Percentiles rank a stretch among this genome's conserved stretches.
These are phyloP conservation scores for Hippophae rhamnoides DNA, from an alignment of 306 rosid genomes.

Conservation along the genomic window DNA sequence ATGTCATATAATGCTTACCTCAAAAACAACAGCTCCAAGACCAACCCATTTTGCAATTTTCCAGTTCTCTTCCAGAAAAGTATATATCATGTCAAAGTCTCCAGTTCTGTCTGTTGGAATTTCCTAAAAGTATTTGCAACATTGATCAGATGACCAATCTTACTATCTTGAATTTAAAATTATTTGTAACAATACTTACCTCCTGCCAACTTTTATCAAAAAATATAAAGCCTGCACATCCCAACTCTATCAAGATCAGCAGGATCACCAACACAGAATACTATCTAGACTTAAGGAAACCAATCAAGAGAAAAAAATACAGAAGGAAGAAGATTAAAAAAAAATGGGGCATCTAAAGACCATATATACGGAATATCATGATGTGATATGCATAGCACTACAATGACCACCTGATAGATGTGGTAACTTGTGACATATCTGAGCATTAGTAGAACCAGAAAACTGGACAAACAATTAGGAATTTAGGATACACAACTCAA, in stretches of 20 bases:
- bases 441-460: too few relatives aligned
- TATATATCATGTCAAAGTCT: constrained; percentile 60
- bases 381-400: too few relatives aligned
- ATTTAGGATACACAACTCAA: too few relatives aligned
- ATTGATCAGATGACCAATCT: constrained; percentile 23
- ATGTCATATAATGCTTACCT: constrained; percentile 37
- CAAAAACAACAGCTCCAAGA: constrained; percentile 71
- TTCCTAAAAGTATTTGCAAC: constrained; percentile 35
- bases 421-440: too few relatives aligned
- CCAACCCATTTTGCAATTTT: constrained; percentile 69
- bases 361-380: too few relatives aligned
- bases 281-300: constrained; percentile 68
- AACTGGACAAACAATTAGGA: too few relatives aligned
- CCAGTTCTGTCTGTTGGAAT: constrained; percentile 75
- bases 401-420: too few relatives aligned
- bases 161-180: background rate
- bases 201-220: constrained; percentile 83
- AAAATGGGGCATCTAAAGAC: too few relatives aligned
- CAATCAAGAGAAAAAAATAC: background rate
- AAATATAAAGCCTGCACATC: constrained; percentile 73
- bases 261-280: constrained; percentile 62
- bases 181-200: constrained; percentile 35
- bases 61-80: constrained; percentile 61
- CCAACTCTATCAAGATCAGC: constrained; percentile 71
- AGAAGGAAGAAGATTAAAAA: too few relatives aligned